phyloP scores from a whole-genome alignment of 441 rosid genomes.

The Populus tomentosa region DNA sequence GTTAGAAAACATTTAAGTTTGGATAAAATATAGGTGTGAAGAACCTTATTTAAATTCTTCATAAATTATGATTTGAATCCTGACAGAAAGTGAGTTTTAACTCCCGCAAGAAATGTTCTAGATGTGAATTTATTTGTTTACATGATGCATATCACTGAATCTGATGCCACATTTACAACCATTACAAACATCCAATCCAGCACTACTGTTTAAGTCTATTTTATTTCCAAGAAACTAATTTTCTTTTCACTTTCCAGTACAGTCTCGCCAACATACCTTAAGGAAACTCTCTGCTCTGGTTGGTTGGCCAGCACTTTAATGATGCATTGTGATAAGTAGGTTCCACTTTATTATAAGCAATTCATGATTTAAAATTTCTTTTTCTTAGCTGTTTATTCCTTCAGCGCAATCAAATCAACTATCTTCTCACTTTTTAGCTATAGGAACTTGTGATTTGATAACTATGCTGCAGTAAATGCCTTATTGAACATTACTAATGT shows the following conservation, averaged over 20 bases:
- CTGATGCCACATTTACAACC: not conserved
- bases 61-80: not conserved
- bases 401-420: not conserved
- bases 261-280: constrained; percentile 58
- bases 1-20: not conserved
- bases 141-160: not conserved
- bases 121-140: not conserved
- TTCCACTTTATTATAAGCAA: not conserved
- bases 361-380: not conserved
- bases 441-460: not conserved
- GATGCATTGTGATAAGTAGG: constrained; percentile 46
- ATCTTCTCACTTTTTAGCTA: not conserved
- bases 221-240: not conserved
- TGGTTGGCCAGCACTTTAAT: constrained; percentile 55
- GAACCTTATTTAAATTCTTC: not conserved
- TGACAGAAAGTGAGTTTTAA: not conserved
- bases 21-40: not conserved
- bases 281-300: constrained; percentile 57
- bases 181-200: not conserved
- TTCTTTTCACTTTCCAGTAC: constrained; percentile 33
- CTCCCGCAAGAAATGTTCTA: not conserved
- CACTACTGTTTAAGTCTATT: not conserved
- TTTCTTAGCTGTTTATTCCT: not conserved
- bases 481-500: not conserved
- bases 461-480: not conserved